Evolutionary conservation across 208 protist genomes (phyloP).

Genomic region (Trichomonas tenax): DNA sequence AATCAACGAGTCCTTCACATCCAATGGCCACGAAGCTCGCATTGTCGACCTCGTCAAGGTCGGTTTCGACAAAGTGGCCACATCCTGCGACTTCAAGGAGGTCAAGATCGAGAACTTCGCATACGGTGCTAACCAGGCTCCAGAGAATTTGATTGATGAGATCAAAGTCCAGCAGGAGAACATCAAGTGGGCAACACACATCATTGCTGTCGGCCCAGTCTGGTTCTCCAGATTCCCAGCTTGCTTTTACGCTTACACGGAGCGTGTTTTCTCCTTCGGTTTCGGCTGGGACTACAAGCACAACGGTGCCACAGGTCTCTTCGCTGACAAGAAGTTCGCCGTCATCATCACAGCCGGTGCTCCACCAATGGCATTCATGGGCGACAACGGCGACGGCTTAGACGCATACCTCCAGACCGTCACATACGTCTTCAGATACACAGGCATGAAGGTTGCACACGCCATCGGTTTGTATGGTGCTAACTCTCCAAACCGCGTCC

Average conservation of each 20-base stretch:
- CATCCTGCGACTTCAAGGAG: background rate
- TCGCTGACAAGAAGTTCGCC: background rate
- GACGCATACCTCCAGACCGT: background rate
- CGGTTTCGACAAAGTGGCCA: background rate
- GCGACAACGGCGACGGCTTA: background rate
- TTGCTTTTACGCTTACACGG: background rate
- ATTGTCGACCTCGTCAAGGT: background rate
- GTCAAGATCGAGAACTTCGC: background rate
- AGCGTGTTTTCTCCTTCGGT: background rate
- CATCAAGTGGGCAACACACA: background rate
- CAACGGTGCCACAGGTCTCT: background rate
- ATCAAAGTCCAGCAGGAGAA: background rate
- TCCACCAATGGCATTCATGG: background rate
- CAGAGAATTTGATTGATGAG: background rate
- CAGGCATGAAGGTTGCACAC: background rate
- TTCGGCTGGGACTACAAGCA: background rate
- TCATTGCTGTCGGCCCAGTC: background rate
- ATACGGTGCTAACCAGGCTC: background rate
- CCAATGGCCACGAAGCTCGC: background rate
- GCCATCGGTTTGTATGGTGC: background rate
- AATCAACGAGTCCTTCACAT: background rate
- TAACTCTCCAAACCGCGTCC: background rate
- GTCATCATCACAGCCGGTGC: background rate
- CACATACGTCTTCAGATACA: background rate
- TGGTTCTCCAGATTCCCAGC: background rate